These are phyloP conservation scores for Colletotrichum orbiculare DNA, from an alignment of 2,329 filamentous ascomycete genomes.

Conservation along the genomic window DNA sequence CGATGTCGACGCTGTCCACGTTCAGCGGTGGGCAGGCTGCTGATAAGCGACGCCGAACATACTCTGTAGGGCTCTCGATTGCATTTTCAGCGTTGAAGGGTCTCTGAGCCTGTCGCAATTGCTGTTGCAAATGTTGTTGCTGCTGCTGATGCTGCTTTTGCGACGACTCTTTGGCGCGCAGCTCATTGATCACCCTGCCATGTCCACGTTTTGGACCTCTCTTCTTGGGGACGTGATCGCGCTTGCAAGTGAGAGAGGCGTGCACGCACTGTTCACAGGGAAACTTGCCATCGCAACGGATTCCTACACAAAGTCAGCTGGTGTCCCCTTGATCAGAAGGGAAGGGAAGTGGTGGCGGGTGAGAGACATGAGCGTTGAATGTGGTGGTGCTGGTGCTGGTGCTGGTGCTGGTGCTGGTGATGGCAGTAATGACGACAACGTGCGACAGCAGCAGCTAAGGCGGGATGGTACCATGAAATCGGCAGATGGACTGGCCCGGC, in stretches of 20 bases:
- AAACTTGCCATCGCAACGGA: constrained; percentile 56
- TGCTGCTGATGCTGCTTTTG: constrained; percentile 47
- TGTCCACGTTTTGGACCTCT: constrained; percentile 72
- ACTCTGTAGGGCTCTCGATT: constrained; percentile 49
- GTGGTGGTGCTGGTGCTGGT: background rate
- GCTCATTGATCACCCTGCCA: constrained; percentile 71
- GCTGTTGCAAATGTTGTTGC: background rate
- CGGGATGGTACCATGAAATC: constrained; percentile 28
- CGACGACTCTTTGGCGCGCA: constrained; percentile 59
- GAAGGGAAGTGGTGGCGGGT: background rate
- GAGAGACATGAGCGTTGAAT: constrained; percentile 7
- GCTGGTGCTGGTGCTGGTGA: background rate
- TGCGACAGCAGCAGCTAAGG: constrained; percentile 20
- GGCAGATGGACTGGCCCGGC: constrained; percentile 34
- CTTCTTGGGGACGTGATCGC: constrained; percentile 73
- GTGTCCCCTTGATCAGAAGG: background rate
- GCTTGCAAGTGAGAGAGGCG: constrained; percentile 70
- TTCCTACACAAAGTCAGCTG: constrained; percentile 45
- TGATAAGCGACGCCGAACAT: constrained; percentile 38
- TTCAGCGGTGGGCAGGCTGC: constrained; percentile 38
- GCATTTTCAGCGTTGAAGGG: constrained; percentile 32
- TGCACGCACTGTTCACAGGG: constrained; percentile 71
- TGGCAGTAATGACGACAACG: constrained; percentile 25
- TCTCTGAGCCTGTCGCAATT: constrained; percentile 14
- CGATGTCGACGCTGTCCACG: constrained; percentile 35